Percentiles rank a stretch among this genome's conserved stretches.
Evolutionary conservation across 2,329 filamentous ascomycete genomes (phyloP).

Genomic region (Phyllosticta citrichinensis): DNA sequence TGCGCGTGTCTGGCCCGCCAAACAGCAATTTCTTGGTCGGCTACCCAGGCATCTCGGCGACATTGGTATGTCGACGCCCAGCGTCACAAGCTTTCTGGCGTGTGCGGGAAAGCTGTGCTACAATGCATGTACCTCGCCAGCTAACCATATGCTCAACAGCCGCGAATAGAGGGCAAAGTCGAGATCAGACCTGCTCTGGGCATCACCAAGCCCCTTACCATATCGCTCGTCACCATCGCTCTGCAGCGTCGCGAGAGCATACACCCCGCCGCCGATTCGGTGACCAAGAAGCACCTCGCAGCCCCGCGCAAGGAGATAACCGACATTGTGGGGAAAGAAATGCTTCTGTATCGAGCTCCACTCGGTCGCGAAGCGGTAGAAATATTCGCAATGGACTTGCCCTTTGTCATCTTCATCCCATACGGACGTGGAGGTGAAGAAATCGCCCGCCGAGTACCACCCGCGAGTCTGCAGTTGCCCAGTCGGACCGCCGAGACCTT

Average conservation of each 20-base stretch:
- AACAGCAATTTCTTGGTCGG: conserved; percentile 96
- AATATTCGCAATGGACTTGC: conserved; percentile 91
- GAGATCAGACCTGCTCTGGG: conserved; percentile 84
- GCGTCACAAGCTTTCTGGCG: conserved; percentile 1
- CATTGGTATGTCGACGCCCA: conserved; percentile 58
- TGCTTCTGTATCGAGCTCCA: conserved; percentile 79
- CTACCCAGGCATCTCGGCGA: conserved; percentile 96
- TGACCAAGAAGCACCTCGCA: conserved; percentile 83
- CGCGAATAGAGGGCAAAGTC: conserved; percentile 94
- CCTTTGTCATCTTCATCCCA: conserved; percentile 94
- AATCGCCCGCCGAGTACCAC: conserved; percentile 78
- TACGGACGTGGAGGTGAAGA: conserved; percentile 88
- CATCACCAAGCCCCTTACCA: conserved; percentile 75
- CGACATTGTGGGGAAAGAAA: conserved; percentile 92
- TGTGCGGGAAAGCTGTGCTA: background rate
- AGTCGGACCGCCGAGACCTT: conserved; percentile 93
- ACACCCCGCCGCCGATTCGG: conserved; percentile 87
- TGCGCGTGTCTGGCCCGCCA: conserved; percentile 92
- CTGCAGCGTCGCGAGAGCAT: conserved; percentile 92
- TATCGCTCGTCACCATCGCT: conserved; percentile 90
- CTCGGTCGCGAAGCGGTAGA: conserved; percentile 77
- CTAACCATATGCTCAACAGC: conserved; percentile 41
- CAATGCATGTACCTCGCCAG: background rate
- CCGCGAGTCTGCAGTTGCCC: conserved; percentile 80
- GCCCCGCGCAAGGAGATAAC: conserved; percentile 83